Conservation (phyloP, 352 stramenopile species). For the Pythium coloratum region DNA sequence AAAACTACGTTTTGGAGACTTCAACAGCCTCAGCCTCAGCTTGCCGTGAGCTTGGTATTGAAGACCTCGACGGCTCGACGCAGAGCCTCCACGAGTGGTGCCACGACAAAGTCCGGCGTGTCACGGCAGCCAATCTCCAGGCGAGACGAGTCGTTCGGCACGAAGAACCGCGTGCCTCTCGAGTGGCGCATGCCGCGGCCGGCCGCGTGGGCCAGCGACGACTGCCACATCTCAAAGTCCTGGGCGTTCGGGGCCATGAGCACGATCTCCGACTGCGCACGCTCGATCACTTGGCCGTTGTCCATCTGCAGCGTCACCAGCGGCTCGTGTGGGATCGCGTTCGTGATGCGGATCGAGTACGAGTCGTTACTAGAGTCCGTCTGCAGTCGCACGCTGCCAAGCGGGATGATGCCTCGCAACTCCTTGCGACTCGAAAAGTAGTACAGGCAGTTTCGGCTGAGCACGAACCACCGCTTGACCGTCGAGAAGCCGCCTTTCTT, state of each 20-base stretch:
- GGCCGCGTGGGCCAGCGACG: constrained; percentile 75
- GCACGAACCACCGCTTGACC: constrained; percentile 83
- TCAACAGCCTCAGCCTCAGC: constrained; percentile 4
- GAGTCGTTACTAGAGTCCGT: constrained; percentile 43
- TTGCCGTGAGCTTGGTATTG: constrained; percentile 57
- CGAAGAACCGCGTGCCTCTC: constrained; percentile 80
- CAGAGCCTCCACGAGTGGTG: constrained; percentile 66
- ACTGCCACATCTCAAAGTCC: constrained; percentile 90
- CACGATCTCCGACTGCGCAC: constrained; percentile 78
- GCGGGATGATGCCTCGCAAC: constrained; percentile 82
- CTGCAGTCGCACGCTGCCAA: constrained; percentile 75
- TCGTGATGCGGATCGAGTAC: constrained; percentile 75
- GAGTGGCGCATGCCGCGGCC: constrained; percentile 82
- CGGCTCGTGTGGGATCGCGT: constrained; percentile 48
- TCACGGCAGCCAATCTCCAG: constrained; percentile 79
- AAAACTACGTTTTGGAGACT: neutral
- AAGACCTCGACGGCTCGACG: constrained; percentile 86
- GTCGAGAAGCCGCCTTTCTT: constrained; percentile 84
- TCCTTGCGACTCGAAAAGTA: constrained; percentile 84
- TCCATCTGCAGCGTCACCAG: constrained; percentile 82
- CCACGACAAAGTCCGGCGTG: constrained; percentile 79
- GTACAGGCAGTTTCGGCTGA: constrained; percentile 89
- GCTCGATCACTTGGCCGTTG: constrained; percentile 78
- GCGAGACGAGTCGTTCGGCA: constrained; percentile 75
- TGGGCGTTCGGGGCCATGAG: constrained; percentile 60